Base-by-base conservation (phyloP, 1,284 basidiomycete species). In the Austroboletus olivaceoglutinosus region DNA sequence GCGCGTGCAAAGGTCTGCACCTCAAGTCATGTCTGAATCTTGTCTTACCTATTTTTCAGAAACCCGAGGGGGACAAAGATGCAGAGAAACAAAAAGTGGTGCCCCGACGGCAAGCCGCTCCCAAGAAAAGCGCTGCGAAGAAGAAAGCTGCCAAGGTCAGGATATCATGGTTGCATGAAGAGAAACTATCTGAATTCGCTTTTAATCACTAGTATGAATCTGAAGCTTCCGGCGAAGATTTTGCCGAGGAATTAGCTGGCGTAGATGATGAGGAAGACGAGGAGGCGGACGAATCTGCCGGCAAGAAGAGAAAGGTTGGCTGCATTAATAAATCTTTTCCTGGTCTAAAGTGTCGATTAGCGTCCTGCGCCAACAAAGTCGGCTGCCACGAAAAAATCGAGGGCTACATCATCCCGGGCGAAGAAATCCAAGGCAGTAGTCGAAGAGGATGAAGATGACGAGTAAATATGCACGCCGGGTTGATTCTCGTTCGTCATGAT, bases 61-160 rank as follows among this genome's bases (percentile, higher is more conserved):
- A 76, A 62, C 67, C 64, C 31, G 60, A 62, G 16, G 62, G 46
- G 3, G 73, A 68, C 18, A 68, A 64, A 37, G 63, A 64, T 23
- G 60, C 41, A 21, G 76, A 76, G 54, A 76, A 78, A 59, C 69
- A 67, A 19, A 72, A 70, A 57, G 71, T 68, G 54, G 66, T 71
- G 36, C 58, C 59, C 30, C 65, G 67, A 18, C 61, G 59, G 13
- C 62, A 46, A 40, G 0, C 23, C 0, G 48, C 56, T 27, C 43
- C 63, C 19, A 74, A 70, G 60, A 67, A 55, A 43, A 30, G 31
- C 2, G 23, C 60, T n/a, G 2, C 46, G 2, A 70, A 66, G 60
- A 69, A 56, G 42, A 67, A 60, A 15, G 62, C 49, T n/a, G 15
- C 67, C 5, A 74, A 69, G 66, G 75, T 76, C 50, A 66, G 70